These are phyloP conservation scores for Fusarium burgessii DNA, from an alignment of 2,329 filamentous ascomycete species.

Conservation along the genomic window DNA sequence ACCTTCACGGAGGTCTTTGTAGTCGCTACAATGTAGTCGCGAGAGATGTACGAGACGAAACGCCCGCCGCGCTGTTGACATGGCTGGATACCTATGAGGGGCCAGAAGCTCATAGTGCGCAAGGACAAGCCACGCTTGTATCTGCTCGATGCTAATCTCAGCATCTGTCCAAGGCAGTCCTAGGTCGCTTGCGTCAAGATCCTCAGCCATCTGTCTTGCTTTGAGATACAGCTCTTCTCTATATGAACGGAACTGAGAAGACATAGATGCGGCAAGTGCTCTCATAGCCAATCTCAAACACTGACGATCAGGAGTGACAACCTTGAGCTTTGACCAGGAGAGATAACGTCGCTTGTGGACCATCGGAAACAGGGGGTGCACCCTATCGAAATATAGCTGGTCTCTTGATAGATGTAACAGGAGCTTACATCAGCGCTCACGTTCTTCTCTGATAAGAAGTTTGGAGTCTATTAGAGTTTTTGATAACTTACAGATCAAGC, in stretches of 20 bases:
- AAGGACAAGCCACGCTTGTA: neutral
- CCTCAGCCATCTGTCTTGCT: neutral
- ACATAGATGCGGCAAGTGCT: neutral
- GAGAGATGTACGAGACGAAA: neutral
- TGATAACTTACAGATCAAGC: neutral
- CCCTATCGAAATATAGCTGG: neutral
- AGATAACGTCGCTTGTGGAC: neutral
- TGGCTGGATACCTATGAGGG: neutral
- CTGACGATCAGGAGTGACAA: neutral
- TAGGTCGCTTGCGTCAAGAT: neutral
- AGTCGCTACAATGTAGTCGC: neutral
- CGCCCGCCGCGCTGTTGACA: neutral
- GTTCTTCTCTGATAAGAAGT: neutral
- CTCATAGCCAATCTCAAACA: neutral
- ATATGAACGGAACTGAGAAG: neutral
- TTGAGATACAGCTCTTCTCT: neutral
- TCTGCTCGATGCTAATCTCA: neutral
- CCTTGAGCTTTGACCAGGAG: neutral
- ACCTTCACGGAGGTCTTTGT: neutral
- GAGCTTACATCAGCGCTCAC: neutral
- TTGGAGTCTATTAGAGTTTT: no score
- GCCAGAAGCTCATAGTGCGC: neutral
- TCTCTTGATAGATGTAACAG: neutral
- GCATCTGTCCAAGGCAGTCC: neutral
- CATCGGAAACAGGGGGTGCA: neutral